These are phyloP conservation scores for Hemileccinum hortonii DNA, from an alignment of 1,284 basidiomycete genomes.

Conservation along the genomic window DNA sequence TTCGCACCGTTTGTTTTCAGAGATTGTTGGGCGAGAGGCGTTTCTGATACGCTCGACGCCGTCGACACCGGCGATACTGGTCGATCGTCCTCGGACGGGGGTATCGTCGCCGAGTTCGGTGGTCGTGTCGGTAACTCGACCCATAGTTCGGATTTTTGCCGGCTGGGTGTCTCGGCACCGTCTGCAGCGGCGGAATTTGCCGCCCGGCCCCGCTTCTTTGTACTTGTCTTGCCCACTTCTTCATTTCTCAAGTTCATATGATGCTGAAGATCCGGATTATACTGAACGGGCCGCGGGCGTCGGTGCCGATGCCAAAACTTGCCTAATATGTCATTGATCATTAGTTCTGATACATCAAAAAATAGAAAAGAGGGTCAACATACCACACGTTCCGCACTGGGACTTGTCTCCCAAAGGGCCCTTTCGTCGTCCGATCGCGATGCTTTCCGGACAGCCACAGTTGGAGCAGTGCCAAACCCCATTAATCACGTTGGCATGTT, in stretches of 20 bases:
- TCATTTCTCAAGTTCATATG: slow-evolving; percentile 62
- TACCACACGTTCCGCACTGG: slow-evolving; percentile 90
- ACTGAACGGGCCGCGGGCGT: slow-evolving; percentile 73
- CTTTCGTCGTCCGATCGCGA: slow-evolving; percentile 82
- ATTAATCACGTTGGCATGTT: slow-evolving; percentile 78
- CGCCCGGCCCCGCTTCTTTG: slow-evolving; percentile 56
- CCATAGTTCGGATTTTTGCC: slow-evolving; percentile 45
- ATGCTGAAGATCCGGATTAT: slow-evolving; percentile 69
- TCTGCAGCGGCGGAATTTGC: slow-evolving; percentile 48
- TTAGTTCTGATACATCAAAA: slow-evolving; percentile 5
- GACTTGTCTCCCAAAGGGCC: slow-evolving; percentile 89
- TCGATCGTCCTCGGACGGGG: slow-evolving; percentile 46
- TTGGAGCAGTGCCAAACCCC: slow-evolving; percentile 92
- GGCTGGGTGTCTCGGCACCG: slow-evolving; percentile 54
- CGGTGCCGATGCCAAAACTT: slow-evolving; percentile 86
- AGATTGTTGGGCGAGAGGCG: slow-evolving; percentile 60
- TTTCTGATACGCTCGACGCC: slow-evolving; percentile 66
- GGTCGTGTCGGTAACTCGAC: slow-evolving; percentile 41
- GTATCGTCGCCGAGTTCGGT: slow-evolving; percentile 33
- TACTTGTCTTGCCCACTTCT: slow-evolving; percentile 49
- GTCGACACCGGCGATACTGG: slow-evolving; percentile 66
- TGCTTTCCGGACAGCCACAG: slow-evolving; percentile 83
- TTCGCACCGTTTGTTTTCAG: slow-evolving; percentile 51
- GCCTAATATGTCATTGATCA: slow-evolving; percentile 42
- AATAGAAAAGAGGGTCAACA: slow-evolving; percentile 32